Conservation (phyloP, 2,329 filamentous ascomycete genomes). For the Ophiocordyceps camponoti-rufipedis region DNA sequence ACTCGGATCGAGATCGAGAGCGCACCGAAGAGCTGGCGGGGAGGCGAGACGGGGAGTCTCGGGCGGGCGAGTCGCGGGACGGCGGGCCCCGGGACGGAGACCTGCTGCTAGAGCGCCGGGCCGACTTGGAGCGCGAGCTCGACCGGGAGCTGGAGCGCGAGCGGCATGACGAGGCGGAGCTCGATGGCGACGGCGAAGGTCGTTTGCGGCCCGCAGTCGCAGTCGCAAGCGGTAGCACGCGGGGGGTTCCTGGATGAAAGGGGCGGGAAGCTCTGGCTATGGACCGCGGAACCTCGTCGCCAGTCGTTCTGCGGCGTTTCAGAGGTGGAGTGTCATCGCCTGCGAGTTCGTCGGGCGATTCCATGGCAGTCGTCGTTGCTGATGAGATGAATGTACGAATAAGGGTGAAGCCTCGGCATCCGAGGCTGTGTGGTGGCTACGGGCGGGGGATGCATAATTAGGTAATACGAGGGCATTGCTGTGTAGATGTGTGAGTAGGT, state of each 20-base stretch:
- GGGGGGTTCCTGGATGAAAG: background rate
- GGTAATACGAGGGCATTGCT: too few species aligned
- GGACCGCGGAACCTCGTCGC: background rate
- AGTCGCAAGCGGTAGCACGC: background rate
- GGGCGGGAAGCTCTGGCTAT: background rate
- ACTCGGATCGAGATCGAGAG: conserved; percentile 10
- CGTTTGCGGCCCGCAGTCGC: background rate
- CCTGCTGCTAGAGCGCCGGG: conserved; percentile 12
- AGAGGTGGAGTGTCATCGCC: conserved; percentile 1
- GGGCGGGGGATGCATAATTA: too few species aligned
- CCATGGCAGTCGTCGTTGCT: conserved; percentile 10
- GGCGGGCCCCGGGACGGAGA: conserved; percentile 6
- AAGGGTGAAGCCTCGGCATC: background rate
- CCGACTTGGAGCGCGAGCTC: conserved; percentile 19
- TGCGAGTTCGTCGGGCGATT: conserved; percentile 9
- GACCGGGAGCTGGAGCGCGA: conserved; percentile 4
- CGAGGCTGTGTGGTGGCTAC: too few species aligned
- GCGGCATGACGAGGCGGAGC: conserved; percentile 9
- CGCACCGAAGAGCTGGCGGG: conserved; percentile 13
- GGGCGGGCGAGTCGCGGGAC: background rate
- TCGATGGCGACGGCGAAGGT: conserved; percentile 2
- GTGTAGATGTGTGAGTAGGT: too few species aligned
- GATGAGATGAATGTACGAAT: background rate
- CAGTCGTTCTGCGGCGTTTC: background rate
- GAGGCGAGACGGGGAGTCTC: conserved; percentile 9